Evolutionary conservation across 352 stramenopile species (phyloP).

Genomic region (Globisporangium nagaii): DNA sequence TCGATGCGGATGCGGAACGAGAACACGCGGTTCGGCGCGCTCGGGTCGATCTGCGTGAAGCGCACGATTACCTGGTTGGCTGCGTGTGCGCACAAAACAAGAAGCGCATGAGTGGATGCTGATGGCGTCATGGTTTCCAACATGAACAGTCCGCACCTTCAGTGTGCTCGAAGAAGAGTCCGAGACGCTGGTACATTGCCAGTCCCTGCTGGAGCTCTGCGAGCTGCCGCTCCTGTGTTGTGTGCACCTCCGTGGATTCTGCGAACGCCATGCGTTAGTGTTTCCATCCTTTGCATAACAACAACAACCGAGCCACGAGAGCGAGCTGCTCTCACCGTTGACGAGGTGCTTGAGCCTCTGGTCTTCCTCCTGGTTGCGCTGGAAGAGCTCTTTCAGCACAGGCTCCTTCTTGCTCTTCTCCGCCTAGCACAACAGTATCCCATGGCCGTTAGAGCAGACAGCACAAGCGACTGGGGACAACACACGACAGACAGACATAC

Average conservation of each 20-base stretch:
- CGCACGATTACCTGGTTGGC: constrained; percentile 56
- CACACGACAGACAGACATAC: constrained; percentile 1
- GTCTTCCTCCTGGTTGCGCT: constrained; percentile 51
- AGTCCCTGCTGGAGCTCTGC: constrained; percentile 57
- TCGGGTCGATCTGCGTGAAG: constrained; percentile 66
- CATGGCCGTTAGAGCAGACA: too few relatives aligned
- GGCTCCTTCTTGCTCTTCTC: constrained; percentile 8
- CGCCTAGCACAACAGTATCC: not conserved
- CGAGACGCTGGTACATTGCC: constrained; percentile 59
- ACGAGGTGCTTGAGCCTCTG: constrained; percentile 44
- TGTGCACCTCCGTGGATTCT: constrained; percentile 37
- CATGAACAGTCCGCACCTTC: constrained; percentile 26
- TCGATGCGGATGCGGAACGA: constrained; percentile 72
- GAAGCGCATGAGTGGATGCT: too few relatives aligned
- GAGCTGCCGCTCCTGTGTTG: constrained; percentile 42
- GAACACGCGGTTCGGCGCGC: constrained; percentile 55
- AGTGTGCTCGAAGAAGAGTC: constrained; percentile 62
- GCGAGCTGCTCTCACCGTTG: constrained; percentile 6
- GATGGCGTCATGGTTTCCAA: too few relatives aligned
- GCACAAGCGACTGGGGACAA: not conserved
- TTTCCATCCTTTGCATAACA: too few relatives aligned
- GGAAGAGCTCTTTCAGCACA: constrained; percentile 50
- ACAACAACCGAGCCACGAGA: not conserved
- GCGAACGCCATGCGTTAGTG: too few relatives aligned
- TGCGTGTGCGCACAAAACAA: constrained; percentile 8